Base-by-base conservation (phyloP, 73 alveolate species). In the Symbiodinium natans region DNA sequence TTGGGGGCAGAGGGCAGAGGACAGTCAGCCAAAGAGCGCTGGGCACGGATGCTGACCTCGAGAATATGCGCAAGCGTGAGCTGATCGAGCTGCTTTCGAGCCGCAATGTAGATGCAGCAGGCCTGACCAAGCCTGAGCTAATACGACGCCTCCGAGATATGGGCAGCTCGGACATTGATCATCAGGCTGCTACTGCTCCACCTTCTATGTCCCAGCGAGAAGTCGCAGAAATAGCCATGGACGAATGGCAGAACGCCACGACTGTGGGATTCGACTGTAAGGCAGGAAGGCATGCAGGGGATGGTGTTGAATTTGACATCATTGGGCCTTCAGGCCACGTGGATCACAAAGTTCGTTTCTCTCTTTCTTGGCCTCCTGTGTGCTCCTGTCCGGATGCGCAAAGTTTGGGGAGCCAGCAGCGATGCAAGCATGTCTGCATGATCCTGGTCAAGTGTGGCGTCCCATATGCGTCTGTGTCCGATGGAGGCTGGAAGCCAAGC, bases 381-480 rank as follows among this genome's bases (percentile, higher is more conserved):
- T 88, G 95, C 80, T 59, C 86, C 41, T 88, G 95, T 38, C 73
- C 85, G 10, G 86, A 63, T 39, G 95, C 86, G 21, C 84, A n/a
- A n/a, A 31, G 73, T 11, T 88, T 85, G 95, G 95, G 95, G 42
- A 68, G 73, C 29, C 86, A 39, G 29, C 27, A 9, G 73, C 95
- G 95, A 42, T 88, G 95, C 86, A 88, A 88, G 46, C 95, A 88
- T 25, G 95, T 63, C 68, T 88, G 48, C 52, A 21, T 31, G 86
- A 88, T 88, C 34, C 31, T 88, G 68, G 95, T 88, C 86, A 88
- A 88, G 27, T 88, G 95, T 88, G 95, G 95, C 2, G 95, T 88
- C 71, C 95, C 95, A 40, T 88, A 88, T 29, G 95, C 95, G 3
- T 54, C 95, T 8, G 95, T 88, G 68, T 85, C 95, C 6, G 86